Conservation (phyloP, 2,329 filamentous ascomycete species). For the Alternaria gansuensis region DNA sequence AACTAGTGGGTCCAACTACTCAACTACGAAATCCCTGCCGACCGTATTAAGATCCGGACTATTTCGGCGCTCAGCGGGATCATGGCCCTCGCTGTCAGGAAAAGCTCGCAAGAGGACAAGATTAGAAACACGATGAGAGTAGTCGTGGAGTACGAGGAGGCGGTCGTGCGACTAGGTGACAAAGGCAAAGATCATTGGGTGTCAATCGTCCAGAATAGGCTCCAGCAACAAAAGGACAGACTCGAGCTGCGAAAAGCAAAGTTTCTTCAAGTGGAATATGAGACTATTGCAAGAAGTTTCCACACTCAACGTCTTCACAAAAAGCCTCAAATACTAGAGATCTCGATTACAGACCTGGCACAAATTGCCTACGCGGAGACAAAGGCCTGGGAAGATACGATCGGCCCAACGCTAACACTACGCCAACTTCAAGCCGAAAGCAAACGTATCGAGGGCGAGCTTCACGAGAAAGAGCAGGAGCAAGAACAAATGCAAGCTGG, state of each 20-base stretch:
- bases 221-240: background rate
- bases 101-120: no score
- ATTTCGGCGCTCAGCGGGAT: background rate
- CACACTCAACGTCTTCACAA: background rate
- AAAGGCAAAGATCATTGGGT: background rate
- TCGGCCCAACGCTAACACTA: background rate
- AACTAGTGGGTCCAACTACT: background rate
- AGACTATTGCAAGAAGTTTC: rapidly evolving
- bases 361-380: background rate
- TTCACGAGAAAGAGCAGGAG: background rate
- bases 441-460: background rate
- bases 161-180: background rate
- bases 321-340: rapidly evolving
- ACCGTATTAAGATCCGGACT: background rate
- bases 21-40: rapidly evolving
- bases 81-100: background rate
- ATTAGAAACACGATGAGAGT: rapidly evolving
- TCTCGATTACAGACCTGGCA: background rate
- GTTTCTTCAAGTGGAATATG: background rate
- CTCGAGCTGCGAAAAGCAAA: background rate
- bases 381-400: background rate
- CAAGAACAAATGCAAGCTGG: background rate
- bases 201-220: background rate
- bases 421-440: no score
- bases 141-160: background rate